Evolutionary conservation across 352 stramenopile genomes (phyloP), one percentile per base, ranked within the genome.

Genomic region (Phytopythium kandeliae): DNA sequence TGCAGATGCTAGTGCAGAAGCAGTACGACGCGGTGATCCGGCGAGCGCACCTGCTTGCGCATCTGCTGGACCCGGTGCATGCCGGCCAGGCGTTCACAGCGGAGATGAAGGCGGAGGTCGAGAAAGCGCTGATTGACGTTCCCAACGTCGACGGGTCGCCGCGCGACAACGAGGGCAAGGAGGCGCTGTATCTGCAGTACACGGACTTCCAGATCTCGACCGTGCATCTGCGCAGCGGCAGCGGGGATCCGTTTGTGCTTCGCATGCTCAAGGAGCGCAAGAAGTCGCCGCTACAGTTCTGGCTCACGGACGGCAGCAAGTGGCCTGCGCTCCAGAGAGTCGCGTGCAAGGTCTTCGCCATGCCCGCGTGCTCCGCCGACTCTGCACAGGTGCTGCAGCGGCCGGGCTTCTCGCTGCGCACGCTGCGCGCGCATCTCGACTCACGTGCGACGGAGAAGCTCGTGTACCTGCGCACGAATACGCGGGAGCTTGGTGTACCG

Each of bases 251-350:
- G 1, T 67, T 79, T 13, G 65, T 65, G 22, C 71, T 66, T 16
- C 58, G 63, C 4, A 71, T 69, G 52, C 51, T 81, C 33, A 77
- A 74, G 56, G 65, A 79, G 35, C 59, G 70, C 26, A 78, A 70
- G 53, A 76, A 78, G 52, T 74, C 68, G 1, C 58, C 71, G 15
- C 28, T 72, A 15, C 60, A 85, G 48, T 85, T 76, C 44, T 85
- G 73, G 73, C 58, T 85, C 24, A 66, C 57, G 9, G 71, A 85
- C n/a, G 73, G 73, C 7, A 48, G 53, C 0, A 65, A 67, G 34
- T 85, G 73, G 70, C 71, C 73, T n/a, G 34, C 55, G 15, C 53
- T 85, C 4, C 73, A 85, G 35, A 41, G 51, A 12, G 56, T 85
- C 11, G 73, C 63, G n/a, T 76, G 67, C 19, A 56, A 50, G 30